Evolutionary conservation across 1,284 basidiomycete species (phyloP), one percentile per base, ranked within the genome.

Genomic region (Ceratobasidium sp.): DNA sequence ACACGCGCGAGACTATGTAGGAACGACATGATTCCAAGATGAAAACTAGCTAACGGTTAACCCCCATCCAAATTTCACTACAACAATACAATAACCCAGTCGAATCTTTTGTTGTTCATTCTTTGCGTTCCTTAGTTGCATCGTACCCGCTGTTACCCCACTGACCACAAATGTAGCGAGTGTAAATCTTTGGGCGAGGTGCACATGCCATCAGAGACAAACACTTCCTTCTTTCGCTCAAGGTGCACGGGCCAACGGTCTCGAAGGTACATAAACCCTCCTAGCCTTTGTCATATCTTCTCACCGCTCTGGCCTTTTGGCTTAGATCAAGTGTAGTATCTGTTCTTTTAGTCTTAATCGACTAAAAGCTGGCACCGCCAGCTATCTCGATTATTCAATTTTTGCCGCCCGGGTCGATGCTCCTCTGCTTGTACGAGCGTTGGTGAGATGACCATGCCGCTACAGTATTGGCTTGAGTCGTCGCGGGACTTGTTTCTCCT

Each of bases 261-360:
- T 4, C 21, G 12, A 53, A 26, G 16, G 8, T 26, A 53, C 9
- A 53, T 53, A 6, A 26, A 53, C 52, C 26, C 28, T 26, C 6
- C 52, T 23, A 18, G 3, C 5, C 21, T 12, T 9, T 6, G 6
- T 6, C 18, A 4, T 28, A 26, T 73, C 48, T 83, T 85, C 76
- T 87, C 83, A 90, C 89, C 89, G 90, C 90, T 93, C 89, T 93
- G 92, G 89, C 92, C 92, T 90, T 91, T 92, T 92, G 92, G 92
- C 90, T 92, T 94, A 92, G 92, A 92, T 92, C 91, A 93, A 93
- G 92, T 93, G 92, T 93, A 93, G 92, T 92, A 92, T 91, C 89
- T 91, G 89, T 91, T 91, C 89, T 91, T 91, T 89, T 89, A 75
- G 62, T 65, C 62, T 65, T 65, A 65, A 65, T 65, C 62, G 62